Evolutionary conservation across 163 green algal genomes (phyloP).

Genomic region (Botryococcus braunii): DNA sequence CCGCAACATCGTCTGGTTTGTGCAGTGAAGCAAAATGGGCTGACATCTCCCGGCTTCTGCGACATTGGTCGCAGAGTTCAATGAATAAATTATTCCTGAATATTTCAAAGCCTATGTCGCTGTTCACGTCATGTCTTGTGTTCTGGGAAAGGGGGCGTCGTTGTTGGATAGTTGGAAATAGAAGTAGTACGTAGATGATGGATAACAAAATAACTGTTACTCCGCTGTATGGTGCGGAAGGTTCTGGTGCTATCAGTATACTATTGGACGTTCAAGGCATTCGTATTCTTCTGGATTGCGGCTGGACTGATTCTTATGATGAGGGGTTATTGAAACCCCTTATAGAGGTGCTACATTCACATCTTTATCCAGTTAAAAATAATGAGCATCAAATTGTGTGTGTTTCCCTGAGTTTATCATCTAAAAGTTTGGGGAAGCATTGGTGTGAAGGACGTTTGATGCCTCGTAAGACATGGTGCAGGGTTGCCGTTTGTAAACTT

Average conservation of each 20-base stretch:
- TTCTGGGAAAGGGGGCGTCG: neutral
- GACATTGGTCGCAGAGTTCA: neutral
- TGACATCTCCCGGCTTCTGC: neutral
- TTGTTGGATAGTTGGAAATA: neutral
- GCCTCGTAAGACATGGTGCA: no score
- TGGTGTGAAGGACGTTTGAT: no score
- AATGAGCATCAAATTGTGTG: no score
- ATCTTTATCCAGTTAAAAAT: no score
- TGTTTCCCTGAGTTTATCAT: no score
- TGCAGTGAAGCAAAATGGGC: neutral
- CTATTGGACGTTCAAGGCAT: slow-evolving; percentile 19
- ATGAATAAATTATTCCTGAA: neutral
- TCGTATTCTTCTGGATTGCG: slow-evolving; percentile 75
- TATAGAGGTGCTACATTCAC: slow-evolving; percentile 1
- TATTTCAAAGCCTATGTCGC: neutral
- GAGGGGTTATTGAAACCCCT: slow-evolving; percentile 39
- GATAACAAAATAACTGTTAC: slow-evolving; percentile 21
- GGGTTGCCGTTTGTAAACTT: no score
- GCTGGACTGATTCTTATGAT: slow-evolving; percentile 73
- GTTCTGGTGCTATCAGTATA: slow-evolving; percentile 35
- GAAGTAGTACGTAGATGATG: neutral
- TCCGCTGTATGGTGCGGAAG: slow-evolving; percentile 46
- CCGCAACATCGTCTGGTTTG: no score
- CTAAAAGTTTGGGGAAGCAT: no score
- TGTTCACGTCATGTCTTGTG: neutral